Base-by-base conservation (phyloP, 768 basidiomycete genomes). In the Trametes sanguinea region DNA sequence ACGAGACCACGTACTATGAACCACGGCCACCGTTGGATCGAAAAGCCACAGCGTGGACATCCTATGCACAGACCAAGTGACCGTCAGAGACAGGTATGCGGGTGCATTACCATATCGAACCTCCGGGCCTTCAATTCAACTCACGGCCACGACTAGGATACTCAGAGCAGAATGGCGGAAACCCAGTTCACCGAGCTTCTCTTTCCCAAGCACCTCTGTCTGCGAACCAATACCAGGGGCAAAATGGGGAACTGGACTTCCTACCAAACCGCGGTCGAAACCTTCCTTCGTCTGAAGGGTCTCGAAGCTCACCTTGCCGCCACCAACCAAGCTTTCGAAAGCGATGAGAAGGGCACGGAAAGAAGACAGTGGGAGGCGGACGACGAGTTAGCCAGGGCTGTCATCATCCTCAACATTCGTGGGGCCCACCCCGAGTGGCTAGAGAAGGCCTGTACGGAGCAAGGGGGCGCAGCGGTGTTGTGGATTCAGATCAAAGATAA, bases 341-440 rank as follows among this genome's bases (percentile, higher is more conserved):
- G 40, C 27, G 30, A 44, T 27, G 43, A 44, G 30, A 44, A n/a
- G 42, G 29, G 45, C 22, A 13, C 4, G 44, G 45, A 9, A n/a
- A 16, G 33, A 37, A 17, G 14, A 35, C 45, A 6, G 45, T 55
- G 54, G 54, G 54, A 46, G n/a, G 17, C 6, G 32, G 54, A 55
- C 6, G 54, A 55, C 54, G 16, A 35, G 32, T 33, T 55, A 6
- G 43, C 42, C 43, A 33, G 10, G 32, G 32, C 54, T 8, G 42
- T 54, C 14, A 54, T 54, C 6, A 44, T 14, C n/a, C 54, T 54
- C 30, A 54, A 54, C 11, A 55, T 55, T 37, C 30, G 30, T n/a
- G 54, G 54, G 54, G 8, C 37, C 16, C 33, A 33, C 10, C 54
- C 44, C 2, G 7, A 1, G n/a, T 47, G 44, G 44, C 9, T 55